Conservation (phyloP, 2,329 filamentous ascomycete species). For the Stachybotrys chlorohalonatus region DNA sequence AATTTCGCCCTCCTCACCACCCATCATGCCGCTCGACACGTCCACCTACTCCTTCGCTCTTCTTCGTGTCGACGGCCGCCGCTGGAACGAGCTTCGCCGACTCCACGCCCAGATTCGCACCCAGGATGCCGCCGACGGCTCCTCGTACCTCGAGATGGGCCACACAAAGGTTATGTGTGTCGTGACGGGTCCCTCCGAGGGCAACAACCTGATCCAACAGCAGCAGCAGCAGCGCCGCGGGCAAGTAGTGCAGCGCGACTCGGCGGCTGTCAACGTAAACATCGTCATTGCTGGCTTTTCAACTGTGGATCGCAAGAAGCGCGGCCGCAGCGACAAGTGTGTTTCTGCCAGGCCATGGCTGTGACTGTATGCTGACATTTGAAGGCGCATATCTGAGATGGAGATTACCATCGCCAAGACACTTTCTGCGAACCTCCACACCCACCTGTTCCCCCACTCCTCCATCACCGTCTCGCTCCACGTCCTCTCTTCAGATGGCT, state of each 20-base stretch:
- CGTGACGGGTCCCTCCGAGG: slow-evolving; percentile 74
- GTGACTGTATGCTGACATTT: background rate
- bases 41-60: slow-evolving; percentile 84
- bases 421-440: slow-evolving; percentile 70
- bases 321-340: slow-evolving; percentile 69
- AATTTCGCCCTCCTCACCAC: background rate
- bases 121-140: slow-evolving; percentile 86
- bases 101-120: slow-evolving; percentile 85
- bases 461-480: slow-evolving; percentile 78
- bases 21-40: slow-evolving; percentile 82
- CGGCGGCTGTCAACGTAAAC: slow-evolving; percentile 62
- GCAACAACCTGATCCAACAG: slow-evolving; percentile 10
- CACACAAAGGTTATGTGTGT: slow-evolving; percentile 97
- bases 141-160: slow-evolving; percentile 90
- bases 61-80: slow-evolving; percentile 70
- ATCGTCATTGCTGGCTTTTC: slow-evolving; percentile 84
- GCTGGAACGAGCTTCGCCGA: slow-evolving; percentile 94
- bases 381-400: slow-evolving; percentile 71
- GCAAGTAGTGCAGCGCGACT: slow-evolving; percentile 35
- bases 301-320: slow-evolving; percentile 73
- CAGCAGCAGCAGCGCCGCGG: slow-evolving; percentile 25
- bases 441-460: slow-evolving; percentile 80
- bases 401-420: slow-evolving; percentile 70
- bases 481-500: slow-evolving; percentile 83
- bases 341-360: slow-evolving; percentile 15